phyloP scores from a whole-genome alignment of 2,329 filamentous ascomycete species.

The Ophiosphaerella korrae region DNA sequence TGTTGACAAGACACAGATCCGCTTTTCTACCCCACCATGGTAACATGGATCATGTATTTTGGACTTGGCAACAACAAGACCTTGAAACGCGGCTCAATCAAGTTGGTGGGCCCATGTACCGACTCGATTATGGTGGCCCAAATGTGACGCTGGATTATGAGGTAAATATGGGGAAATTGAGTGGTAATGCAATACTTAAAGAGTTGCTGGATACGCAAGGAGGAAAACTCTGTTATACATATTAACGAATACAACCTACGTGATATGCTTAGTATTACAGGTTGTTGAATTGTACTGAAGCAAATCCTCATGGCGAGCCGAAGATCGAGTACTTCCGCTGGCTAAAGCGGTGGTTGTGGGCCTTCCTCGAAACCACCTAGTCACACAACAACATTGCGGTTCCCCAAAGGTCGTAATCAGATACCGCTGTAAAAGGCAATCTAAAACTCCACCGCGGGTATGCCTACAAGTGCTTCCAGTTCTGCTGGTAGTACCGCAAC shows the following conservation, averaged over 20 bases:
- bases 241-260: slow-evolving; percentile 7
- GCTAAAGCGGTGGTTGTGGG: too few relatives aligned
- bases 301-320: too few relatives aligned
- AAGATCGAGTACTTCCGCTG: too few relatives aligned
- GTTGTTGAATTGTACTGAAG: too few relatives aligned
- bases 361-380: too few relatives aligned
- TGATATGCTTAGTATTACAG: too few relatives aligned
- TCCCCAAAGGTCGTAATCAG: too few relatives aligned
- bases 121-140: slow-evolving; percentile 25
- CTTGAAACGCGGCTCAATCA: slow-evolving; percentile 37
- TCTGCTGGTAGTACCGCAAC: too few relatives aligned
- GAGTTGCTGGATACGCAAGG: slow-evolving; percentile 36
- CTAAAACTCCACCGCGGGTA: too few relatives aligned
- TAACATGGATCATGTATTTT: slow-evolving; percentile 46
- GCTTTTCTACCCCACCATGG: slow-evolving; percentile 47
- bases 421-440: too few relatives aligned
- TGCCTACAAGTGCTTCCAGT: too few relatives aligned
- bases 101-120: slow-evolving; percentile 43
- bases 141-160: slow-evolving; percentile 43
- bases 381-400: too few relatives aligned
- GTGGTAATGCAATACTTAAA: slow-evolving; percentile 30
- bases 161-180: slow-evolving; percentile 38
- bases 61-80: slow-evolving; percentile 38
- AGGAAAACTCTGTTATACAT: slow-evolving; percentile 27
- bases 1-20: slow-evolving; percentile 20